Conservation (phyloP, 75 land plant species). For the Azolla pinnata region DNA sequence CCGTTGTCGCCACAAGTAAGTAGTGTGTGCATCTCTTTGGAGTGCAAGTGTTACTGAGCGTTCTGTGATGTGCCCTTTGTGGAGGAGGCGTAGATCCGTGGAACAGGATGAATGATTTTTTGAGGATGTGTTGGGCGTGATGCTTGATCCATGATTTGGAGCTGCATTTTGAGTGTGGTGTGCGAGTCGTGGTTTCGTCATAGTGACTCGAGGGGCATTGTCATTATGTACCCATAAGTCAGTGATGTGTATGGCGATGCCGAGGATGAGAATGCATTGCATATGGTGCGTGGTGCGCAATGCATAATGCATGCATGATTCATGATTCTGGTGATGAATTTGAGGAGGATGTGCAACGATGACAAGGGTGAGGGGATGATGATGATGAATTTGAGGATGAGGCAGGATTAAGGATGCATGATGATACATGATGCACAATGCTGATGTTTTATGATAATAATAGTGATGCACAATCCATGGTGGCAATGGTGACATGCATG, state of each 20-base stretch:
- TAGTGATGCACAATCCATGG: neutral
- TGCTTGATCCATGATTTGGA: too few relatives aligned
- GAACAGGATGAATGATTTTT: too few relatives aligned
- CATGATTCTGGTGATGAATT: neutral
- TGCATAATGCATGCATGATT: neutral
- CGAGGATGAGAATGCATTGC: neutral
- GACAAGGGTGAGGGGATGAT: neutral
- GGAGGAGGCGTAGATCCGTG: too few relatives aligned
- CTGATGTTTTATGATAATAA: neutral
- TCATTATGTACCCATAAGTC: too few relatives aligned
- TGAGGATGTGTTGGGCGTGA: neutral
- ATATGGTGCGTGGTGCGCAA: neutral
- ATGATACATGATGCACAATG: neutral
- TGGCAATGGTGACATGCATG: neutral
- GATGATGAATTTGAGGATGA: neutral
- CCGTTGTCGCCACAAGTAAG: neutral
- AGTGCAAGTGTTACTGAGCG: neutral
- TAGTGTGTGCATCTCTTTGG: slow-evolving; percentile 1
- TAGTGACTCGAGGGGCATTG: too few relatives aligned
- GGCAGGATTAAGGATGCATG: neutral
- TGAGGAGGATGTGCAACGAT: neutral
- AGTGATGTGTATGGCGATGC: too few relatives aligned
- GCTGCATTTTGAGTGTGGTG: too few relatives aligned
- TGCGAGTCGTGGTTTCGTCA: too few relatives aligned
- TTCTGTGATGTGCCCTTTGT: neutral